phyloP scores from a whole-genome alignment of 805 yeast genomes.

The Candida parachauliodes region DNA sequence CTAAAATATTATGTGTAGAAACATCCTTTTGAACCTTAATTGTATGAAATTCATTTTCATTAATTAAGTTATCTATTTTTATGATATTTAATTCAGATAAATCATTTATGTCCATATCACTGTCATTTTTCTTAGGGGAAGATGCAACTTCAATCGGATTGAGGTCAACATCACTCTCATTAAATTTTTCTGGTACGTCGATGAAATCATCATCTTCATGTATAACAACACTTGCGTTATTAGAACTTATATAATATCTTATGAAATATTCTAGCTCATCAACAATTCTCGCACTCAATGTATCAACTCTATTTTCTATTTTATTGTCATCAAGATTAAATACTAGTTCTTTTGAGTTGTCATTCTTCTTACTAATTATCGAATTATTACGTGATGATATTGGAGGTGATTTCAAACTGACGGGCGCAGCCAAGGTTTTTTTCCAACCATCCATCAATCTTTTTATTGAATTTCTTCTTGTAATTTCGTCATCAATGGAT shows the following conservation, averaged over 20 bases:
- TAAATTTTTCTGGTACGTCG: constrained; percentile 10
- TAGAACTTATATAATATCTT: constrained; percentile 35
- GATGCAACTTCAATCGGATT: constrained; percentile 6
- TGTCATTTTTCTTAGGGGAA: constrained; percentile 12
- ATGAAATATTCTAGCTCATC: constrained; percentile 62
- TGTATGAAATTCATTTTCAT: constrained; percentile 18
- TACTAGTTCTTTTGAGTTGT: constrained; percentile 15
- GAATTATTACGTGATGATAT: constrained; percentile 8
- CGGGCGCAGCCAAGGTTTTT: constrained; percentile 20
- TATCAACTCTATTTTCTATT: constrained; percentile 47
- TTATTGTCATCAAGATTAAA: constrained; percentile 13
- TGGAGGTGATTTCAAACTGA: constrained; percentile 4
- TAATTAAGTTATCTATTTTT: constrained; percentile 36
- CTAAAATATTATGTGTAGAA: constrained; percentile 13
- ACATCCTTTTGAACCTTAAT: constrained; percentile 9
- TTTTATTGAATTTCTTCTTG: constrained; percentile 33
- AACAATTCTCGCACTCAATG: constrained; percentile 66
- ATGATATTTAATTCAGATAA: constrained; percentile 36
- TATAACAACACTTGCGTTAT: constrained; percentile 14
- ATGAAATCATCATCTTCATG: constrained; percentile 16
- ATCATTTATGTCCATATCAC: constrained; percentile 29
- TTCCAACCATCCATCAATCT: constrained; percentile 42
- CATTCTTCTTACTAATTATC: constrained; percentile 5
- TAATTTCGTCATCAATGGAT: constrained; percentile 12
- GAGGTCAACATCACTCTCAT: constrained; percentile 22